Percentiles rank a stretch among this genome's conserved stretches.
phyloP scores from a whole-genome alignment of 2,329 filamentous ascomycete genomes.

The Trichoderma sp. region DNA sequence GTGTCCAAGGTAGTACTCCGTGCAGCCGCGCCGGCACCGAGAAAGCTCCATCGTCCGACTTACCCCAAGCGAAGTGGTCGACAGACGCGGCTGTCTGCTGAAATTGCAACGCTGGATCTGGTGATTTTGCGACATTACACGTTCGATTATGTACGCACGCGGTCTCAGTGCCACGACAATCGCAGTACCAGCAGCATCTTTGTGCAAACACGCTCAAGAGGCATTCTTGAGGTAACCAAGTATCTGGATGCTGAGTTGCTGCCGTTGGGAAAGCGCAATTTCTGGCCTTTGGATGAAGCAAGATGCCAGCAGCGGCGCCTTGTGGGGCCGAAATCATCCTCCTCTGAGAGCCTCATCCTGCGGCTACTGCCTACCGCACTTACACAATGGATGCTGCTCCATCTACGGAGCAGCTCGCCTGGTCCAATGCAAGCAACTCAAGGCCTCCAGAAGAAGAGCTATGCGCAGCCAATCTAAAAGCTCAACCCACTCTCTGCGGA shows the following conservation, averaged over 20 bases:
- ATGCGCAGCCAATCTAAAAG: background rate
- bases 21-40: conserved; percentile 26
- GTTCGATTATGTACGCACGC: conserved; percentile 25
- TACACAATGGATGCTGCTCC: background rate
- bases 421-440: background rate
- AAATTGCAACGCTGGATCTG: conserved; percentile 20
- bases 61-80: background rate
- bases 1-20: conserved; percentile 10
- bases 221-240: background rate
- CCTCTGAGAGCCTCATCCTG: conserved; percentile 4
- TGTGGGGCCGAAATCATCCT: conserved; percentile 18
- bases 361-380: background rate
- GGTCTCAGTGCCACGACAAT: background rate
- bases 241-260: too few relatives aligned
- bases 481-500: conserved; percentile 15
- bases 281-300: background rate
- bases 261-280: background rate
- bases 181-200: background rate
- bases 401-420: background rate
- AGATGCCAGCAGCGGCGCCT: background rate
- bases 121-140: conserved; percentile 18
- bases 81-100: conserved; percentile 14
- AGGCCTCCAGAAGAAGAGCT: background rate
- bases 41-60: conserved; percentile 21
- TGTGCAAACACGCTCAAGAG: background rate